Conservation (phyloP, 1,284 basidiomycete genomes). For the Sporisorium reilianum region DNA sequence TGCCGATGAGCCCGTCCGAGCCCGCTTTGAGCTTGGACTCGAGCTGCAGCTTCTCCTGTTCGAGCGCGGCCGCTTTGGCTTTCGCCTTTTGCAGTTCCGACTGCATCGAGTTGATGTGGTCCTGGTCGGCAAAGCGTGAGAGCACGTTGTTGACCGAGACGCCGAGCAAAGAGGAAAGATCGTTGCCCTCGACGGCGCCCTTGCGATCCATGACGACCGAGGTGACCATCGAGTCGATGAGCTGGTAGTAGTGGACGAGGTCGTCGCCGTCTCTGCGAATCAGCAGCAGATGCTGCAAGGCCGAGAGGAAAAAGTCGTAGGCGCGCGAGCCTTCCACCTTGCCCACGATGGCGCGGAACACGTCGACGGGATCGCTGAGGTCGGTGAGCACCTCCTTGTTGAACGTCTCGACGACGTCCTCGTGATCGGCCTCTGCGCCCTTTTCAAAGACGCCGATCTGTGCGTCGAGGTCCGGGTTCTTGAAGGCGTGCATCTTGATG, state of each 20-base stretch:
- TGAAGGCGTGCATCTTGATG: slow-evolving; percentile 78
- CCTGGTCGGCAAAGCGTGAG: slow-evolving; percentile 90
- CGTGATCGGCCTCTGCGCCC: slow-evolving; percentile 82
- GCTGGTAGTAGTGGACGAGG: slow-evolving; percentile 87
- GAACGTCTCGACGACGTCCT: slow-evolving; percentile 80
- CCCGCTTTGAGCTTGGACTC: slow-evolving; percentile 84
- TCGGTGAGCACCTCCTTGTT: slow-evolving; percentile 82
- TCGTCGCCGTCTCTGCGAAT: slow-evolving; percentile 83
- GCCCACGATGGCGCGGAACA: slow-evolving; percentile 83
- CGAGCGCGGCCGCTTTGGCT: slow-evolving; percentile 80
- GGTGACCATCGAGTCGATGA: slow-evolving; percentile 91
- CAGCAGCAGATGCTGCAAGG: slow-evolving; percentile 90
- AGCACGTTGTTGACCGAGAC: slow-evolving; percentile 90
- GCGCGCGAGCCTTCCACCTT: slow-evolving; percentile 83
- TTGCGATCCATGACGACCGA: slow-evolving; percentile 91
- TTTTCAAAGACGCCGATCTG: slow-evolving; percentile 79
- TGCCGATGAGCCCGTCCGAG: slow-evolving; percentile 84
- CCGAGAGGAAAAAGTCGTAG: slow-evolving; percentile 86
- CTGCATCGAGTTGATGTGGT: slow-evolving; percentile 82
- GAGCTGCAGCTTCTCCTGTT: slow-evolving; percentile 73
- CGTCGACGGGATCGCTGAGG: slow-evolving; percentile 84
- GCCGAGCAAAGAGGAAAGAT: slow-evolving; percentile 85
- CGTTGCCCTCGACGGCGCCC: slow-evolving; percentile 75
- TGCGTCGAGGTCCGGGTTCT: slow-evolving; percentile 76
- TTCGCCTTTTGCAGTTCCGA: slow-evolving; percentile 81